A percentile compares a stretch with the other conserved stretches of the same genome.
These are phyloP conservation scores for Cladosporium halotolerans DNA, from an alignment of 2,329 filamentous ascomycete species.

Conservation along the genomic window DNA sequence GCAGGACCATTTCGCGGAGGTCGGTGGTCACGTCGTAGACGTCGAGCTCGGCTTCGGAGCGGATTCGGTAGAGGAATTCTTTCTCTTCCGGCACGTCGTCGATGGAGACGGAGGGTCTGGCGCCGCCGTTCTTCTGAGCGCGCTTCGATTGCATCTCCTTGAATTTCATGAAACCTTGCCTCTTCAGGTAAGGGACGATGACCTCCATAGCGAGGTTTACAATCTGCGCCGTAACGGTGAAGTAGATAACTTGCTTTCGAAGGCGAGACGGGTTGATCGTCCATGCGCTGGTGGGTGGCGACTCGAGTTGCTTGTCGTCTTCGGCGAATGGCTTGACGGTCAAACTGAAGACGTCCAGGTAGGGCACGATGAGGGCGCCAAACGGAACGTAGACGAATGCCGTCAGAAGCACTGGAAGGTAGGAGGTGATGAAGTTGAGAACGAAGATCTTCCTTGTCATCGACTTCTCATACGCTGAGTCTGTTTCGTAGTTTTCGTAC, in stretches of 20 bases:
- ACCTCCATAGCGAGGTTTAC: conserved; percentile 82
- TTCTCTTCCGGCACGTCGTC: conserved; percentile 72
- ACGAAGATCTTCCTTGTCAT: conserved; percentile 91
- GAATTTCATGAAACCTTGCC: conserved; percentile 69
- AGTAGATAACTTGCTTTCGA: conserved; percentile 89
- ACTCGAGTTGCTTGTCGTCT: conserved; percentile 62
- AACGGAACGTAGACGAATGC: conserved; percentile 95
- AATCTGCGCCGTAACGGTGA: conserved; percentile 88
- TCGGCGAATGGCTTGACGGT: conserved; percentile 70
- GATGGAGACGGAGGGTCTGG: conserved; percentile 32
- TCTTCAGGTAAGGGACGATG: conserved; percentile 77
- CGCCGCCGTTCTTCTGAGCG: conserved; percentile 50
- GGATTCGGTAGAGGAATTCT: conserved; percentile 72
- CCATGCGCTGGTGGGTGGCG: conserved; percentile 51
- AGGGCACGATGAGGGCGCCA: conserved; percentile 72
- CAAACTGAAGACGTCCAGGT: conserved; percentile 73
- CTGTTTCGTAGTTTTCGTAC: conserved; percentile 87
- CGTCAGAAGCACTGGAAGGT: conserved; percentile 84
- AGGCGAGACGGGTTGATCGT: conserved; percentile 76
- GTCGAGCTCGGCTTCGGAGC: conserved; percentile 73
- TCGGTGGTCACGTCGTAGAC: conserved; percentile 86
- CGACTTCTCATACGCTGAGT: conserved; percentile 74
- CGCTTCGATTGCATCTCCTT: conserved; percentile 63
- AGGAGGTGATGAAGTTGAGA: conserved; percentile 93
- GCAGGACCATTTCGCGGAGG: conserved; percentile 85